Base-by-base conservation (phyloP, 306 rosid genomes). In the Cicer bijugum region DNA sequence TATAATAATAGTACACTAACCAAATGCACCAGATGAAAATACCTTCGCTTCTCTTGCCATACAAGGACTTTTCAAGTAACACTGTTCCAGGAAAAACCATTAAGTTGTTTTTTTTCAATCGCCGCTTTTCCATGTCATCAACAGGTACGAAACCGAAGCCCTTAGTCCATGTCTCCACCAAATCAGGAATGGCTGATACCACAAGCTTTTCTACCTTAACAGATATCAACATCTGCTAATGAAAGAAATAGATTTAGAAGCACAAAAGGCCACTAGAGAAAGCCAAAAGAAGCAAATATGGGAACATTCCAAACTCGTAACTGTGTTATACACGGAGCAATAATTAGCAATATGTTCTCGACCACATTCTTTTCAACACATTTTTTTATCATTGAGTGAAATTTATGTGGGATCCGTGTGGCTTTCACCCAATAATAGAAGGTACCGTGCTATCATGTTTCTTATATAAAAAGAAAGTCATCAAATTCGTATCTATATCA, bases 21-120 rank as follows among this genome's bases (percentile, higher is more conserved):
- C 53, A 47, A 37, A 48, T 38, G 66, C 45, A 61, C 33, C 58
- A 80, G 42, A 74, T n/a, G 15, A 66, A 17, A 48, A 45, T 80
- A 84, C 93, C 83, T 68, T 81, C 77, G 64, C 64, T 58, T 68
- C 56, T 82, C 40, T 72, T 80, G 77, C 67, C 71, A 40, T 75
- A 82, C 81, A 94, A 80, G 47, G 82, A 73, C 77, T 91, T 94
- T 71, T 83, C 87, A 69, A 94, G 99, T 66, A 91, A 84, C 38
- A 91, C 39, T 4, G 96, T 94, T 74, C 99, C 99, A 17, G 97
- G 99, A 82, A 95, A 90, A 69, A 94, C 97, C 97, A 91, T 91
- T 86, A 94, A 81, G 84, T 86, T 94, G 83, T 85, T 68, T 77
- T 80, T 88, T 35, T 84, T 86, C 78, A 94, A 78, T 44, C 82